These are phyloP conservation scores for Carex sylvatica DNA, from an alignment of 202 grass and related monocot species.

Conservation along the genomic window DNA sequence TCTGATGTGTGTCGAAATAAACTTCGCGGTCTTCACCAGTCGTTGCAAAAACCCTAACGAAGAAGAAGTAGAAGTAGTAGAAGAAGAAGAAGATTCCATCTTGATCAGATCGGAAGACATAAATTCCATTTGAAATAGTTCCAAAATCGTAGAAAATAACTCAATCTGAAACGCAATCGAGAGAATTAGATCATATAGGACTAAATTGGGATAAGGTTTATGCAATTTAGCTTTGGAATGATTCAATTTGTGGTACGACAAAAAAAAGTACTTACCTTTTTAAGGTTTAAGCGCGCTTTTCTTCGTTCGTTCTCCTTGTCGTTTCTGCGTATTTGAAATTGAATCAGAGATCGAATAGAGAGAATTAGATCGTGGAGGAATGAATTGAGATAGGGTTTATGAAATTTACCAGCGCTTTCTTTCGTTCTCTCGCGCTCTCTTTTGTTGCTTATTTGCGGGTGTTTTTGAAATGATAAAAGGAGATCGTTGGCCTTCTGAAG, in stretches of 20 bases:
- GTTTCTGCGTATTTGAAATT: too few relatives aligned
- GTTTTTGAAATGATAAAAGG: too few relatives aligned
- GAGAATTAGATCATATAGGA: too few relatives aligned
- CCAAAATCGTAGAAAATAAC: neutral
- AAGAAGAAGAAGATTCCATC: neutral
- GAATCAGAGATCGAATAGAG: neutral
- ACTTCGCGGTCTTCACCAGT: neutral
- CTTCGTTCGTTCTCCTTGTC: too few relatives aligned
- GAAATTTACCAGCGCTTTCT: neutral
- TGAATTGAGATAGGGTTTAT: neutral
- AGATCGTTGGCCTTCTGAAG: too few relatives aligned
- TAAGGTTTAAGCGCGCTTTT: too few relatives aligned
- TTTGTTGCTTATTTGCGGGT: neutral
- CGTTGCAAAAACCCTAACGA: neutral
- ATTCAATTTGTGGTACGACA: too few relatives aligned
- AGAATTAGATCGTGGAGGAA: neutral
- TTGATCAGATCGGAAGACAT: slow-evolving; percentile 15
- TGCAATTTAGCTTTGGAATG: too few relatives aligned
- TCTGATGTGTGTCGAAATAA: neutral
- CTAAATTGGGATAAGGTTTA: too few relatives aligned
- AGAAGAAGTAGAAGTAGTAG: slow-evolving; percentile 5
- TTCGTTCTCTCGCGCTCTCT: neutral
- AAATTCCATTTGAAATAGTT: neutral
- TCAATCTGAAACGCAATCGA: too few relatives aligned
- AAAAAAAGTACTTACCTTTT: too few relatives aligned